Evolutionary conservation across 2,329 filamentous ascomycete species (phyloP).

Genomic region (Cladosporium halotolerans): DNA sequence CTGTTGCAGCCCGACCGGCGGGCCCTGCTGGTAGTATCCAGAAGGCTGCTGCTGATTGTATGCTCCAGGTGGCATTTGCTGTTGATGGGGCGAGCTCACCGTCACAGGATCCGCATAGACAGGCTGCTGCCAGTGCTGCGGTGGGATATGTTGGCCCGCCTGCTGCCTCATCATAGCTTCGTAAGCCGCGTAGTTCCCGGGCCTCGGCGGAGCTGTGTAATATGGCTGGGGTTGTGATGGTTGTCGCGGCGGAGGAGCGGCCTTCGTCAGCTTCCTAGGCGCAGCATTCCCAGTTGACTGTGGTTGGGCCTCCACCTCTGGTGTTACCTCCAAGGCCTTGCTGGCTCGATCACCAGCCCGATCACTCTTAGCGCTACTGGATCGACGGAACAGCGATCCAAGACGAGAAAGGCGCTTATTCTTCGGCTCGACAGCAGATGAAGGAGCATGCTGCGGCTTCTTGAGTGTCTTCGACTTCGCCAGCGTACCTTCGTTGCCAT

Average conservation of each 20-base stretch:
- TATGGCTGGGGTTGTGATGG: background rate
- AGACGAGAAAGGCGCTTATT: conserved; percentile 43
- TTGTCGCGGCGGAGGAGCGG: conserved; percentile 8
- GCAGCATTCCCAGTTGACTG: conserved; percentile 15
- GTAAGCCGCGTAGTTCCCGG: conserved; percentile 15
- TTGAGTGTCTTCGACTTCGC: conserved; percentile 18
- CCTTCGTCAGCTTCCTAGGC: conserved; percentile 31
- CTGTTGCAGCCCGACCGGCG: background rate
- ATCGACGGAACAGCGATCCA: conserved; percentile 39
- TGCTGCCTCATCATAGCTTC: conserved; percentile 19
- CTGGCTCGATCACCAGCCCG: background rate
- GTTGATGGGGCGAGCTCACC: conserved; percentile 9
- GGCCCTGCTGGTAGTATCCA: conserved; percentile 1
- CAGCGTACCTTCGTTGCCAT: background rate
- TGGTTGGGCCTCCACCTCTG: background rate
- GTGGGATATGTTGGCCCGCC: background rate
- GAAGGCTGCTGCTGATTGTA: background rate
- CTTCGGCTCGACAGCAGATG: conserved; percentile 23
- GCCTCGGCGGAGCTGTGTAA: background rate
- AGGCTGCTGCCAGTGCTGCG: conserved; percentile 4
- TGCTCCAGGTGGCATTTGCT: background rate
- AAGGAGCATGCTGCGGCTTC: conserved; percentile 26
- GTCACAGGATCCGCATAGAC: background rate
- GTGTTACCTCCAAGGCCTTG: background rate
- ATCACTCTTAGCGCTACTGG: conserved; percentile 21